Evolutionary conservation across 176 grass and related monocot genomes (phyloP), one percentile per base, ranked within the genome.

Genomic region (Microstegium vimineum): DNA sequence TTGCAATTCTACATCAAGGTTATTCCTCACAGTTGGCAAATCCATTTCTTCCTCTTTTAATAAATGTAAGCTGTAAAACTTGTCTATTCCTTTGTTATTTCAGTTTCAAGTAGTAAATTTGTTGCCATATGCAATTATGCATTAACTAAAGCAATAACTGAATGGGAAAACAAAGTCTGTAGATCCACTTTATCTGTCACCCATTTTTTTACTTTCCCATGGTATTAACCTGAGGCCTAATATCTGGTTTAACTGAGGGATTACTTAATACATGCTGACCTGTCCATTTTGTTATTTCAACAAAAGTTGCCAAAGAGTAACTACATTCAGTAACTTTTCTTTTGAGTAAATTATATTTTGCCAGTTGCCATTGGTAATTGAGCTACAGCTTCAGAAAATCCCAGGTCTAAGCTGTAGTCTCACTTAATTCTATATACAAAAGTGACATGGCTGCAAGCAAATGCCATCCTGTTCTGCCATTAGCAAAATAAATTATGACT

Each of bases 1-100:
- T 93, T 83, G 75, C 62, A 75, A 91, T 98, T 84, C 87, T 98
- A 66, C 84, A 93, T 80, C 89, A 91, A 69, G 85, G 69, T 23
- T 95, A 88, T 90, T 90, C 84, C 63, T 88, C 85, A 82, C 67
- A 91, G 62, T 83, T 90, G 75, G 88, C 34, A 70, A 94, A 98
- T 86, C 95, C 95, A 8, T 98, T 91, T 83, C 74, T 90, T 84
- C 86, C 82, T 64, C 62, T 91, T 70, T 84, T 98, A 84, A 81
- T 98, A 81, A 84, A 89, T 82, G 95, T 98, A 90, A 94, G 95
- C 69, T 77, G 23, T 36, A 56, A 62, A 34, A 22, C 79, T 63
- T 67, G 15, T 31, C 61, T 77, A 56, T 69, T 69, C 34, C 23
- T 85, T 66, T 60, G 33, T 35, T 25, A 25, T 89, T 89, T 70